Percentiles rank a stretch among this genome's conserved stretches.
Conservation (phyloP, 768 basidiomycete genomes). For the Calocybe gangraenosa region DNA sequence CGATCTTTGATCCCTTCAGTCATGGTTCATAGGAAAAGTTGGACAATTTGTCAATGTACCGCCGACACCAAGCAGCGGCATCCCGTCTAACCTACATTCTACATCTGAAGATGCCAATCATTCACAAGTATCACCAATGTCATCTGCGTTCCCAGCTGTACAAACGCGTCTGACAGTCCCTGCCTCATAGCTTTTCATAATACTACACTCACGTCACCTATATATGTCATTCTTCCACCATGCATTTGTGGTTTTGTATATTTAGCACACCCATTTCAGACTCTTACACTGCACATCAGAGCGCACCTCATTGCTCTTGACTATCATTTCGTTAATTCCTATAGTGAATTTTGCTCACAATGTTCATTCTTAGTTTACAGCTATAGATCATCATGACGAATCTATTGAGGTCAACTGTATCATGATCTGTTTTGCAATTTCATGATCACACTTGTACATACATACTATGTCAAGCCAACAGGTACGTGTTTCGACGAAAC, state of each 20-base stretch:
- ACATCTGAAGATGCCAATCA: constrained; percentile 37
- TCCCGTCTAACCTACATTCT: constrained; percentile 24
- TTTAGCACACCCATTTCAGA: constrained; percentile 6
- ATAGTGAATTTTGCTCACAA: constrained; percentile 3
- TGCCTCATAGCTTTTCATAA: constrained; percentile 5
- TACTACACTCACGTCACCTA: constrained; percentile 1
- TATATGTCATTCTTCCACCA: constrained; percentile 2
- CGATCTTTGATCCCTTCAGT: too few relatives aligned
- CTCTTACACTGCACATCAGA: background rate
- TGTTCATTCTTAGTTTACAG: constrained; percentile 12
- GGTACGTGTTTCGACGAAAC: too few relatives aligned
- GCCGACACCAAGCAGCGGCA: constrained; percentile 39
- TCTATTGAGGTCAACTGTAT: too few relatives aligned
- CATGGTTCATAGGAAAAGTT: constrained; percentile 95
- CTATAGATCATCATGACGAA: too few relatives aligned
- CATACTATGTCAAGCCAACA: too few relatives aligned
- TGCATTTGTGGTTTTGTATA: constrained; percentile 11
- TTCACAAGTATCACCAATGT: constrained; percentile 72
- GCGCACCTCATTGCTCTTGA: constrained; percentile 1
- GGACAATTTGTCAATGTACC: constrained; percentile 46
- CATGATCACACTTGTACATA: too few relatives aligned
- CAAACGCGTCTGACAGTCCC: constrained; percentile 31
- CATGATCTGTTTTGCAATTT: too few relatives aligned
- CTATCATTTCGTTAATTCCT: background rate
- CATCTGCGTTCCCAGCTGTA: constrained; percentile 69